phyloP scores from a whole-genome alignment of 768 basidiomycete genomes.

The Rhodotorula graminis region DNA sequence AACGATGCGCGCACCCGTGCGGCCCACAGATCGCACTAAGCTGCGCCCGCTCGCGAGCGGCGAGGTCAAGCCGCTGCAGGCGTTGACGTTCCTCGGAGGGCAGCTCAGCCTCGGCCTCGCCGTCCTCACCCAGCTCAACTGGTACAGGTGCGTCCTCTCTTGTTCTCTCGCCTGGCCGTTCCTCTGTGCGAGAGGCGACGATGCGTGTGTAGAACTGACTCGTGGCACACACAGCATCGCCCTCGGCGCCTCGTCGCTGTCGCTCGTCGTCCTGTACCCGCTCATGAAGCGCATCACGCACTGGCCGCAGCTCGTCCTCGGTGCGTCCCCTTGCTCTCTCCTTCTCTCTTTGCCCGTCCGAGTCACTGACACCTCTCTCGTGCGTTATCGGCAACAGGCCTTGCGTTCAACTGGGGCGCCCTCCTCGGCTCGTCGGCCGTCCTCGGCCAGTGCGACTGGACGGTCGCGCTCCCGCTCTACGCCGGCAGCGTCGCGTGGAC shows the following conservation, averaged over 20 bases:
- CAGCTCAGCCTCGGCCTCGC: slow-evolving; percentile 79
- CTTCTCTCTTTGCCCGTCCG: background rate
- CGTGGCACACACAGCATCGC: slow-evolving; percentile 60
- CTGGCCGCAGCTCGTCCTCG: slow-evolving; percentile 94
- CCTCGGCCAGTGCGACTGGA: slow-evolving; percentile 72
- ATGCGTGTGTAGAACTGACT: too few relatives aligned
- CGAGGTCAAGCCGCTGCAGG: slow-evolving; percentile 69
- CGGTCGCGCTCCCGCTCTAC: slow-evolving; percentile 77
- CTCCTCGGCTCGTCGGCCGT: slow-evolving; percentile 95
- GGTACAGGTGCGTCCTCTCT: slow-evolving; percentile 79
- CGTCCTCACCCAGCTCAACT: slow-evolving; percentile 83
- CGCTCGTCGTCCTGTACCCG: slow-evolving; percentile 82
- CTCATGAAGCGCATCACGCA: slow-evolving; percentile 95
- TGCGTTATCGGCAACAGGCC: too few relatives aligned
- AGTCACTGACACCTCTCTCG: too few relatives aligned
- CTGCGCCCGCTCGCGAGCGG: slow-evolving; percentile 80
- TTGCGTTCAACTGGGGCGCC: slow-evolving; percentile 97
- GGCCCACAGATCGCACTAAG: slow-evolving; percentile 67
- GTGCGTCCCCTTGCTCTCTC: slow-evolving; percentile 52
- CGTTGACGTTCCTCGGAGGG: slow-evolving; percentile 70
- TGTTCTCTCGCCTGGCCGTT: too few relatives aligned
- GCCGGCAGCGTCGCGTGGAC: slow-evolving; percentile 88
- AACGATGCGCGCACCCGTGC: background rate
- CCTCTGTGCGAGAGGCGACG: too few relatives aligned
- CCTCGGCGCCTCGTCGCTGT: slow-evolving; percentile 84